A percentile compares a stretch with the other conserved stretches of the same genome.
Evolutionary conservation across 257 asterid species (phyloP).

Genomic region (Solanum stenotomum): DNA sequence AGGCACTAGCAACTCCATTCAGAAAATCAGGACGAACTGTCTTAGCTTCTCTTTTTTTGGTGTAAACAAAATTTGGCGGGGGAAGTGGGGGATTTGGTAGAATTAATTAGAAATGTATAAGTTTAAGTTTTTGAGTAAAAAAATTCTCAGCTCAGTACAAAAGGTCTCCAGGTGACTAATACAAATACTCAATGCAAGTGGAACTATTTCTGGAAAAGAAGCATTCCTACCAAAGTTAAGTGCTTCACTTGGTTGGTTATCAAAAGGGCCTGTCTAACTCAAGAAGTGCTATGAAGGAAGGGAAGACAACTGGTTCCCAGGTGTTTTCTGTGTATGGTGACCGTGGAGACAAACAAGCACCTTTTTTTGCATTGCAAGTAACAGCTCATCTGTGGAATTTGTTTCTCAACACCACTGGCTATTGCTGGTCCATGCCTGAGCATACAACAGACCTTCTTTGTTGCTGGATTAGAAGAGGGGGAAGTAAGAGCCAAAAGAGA

Average conservation of each 20-base stretch:
- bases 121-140: background rate
- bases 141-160: background rate
- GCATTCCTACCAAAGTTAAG: background rate
- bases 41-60: background rate
- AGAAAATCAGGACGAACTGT: background rate
- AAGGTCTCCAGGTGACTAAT: background rate
- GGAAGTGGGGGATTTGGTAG: background rate
- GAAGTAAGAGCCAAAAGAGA: background rate
- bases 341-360: background rate
- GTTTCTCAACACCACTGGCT: background rate
- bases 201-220: background rate
- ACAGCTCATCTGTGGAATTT: background rate
- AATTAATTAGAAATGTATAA: background rate
- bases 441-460: background rate
- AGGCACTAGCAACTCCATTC: background rate
- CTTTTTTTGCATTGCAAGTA: background rate
- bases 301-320: background rate
- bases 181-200: background rate
- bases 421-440: background rate
- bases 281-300: background rate
- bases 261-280: background rate
- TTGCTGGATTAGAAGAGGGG: background rate
- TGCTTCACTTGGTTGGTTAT: background rate
- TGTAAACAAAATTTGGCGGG: background rate
- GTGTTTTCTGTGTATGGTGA: background rate